Evolutionary conservation across 2,329 filamentous ascomycete species (phyloP), one percentile per base, ranked within the genome.

Genomic region (Epicoccum sorghinum): DNA sequence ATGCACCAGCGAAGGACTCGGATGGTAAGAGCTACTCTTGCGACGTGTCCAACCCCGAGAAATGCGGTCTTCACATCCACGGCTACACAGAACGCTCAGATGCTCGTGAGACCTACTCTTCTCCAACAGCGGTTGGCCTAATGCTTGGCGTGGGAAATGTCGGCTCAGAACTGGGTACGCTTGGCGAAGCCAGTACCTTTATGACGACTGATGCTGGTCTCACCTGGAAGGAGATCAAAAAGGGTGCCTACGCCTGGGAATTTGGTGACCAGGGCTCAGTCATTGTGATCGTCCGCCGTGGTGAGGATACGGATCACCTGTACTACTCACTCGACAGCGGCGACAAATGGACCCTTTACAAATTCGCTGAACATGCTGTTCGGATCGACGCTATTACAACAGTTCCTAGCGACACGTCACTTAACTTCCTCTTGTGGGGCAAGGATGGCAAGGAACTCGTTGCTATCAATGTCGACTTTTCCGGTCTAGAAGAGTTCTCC

Each of bases 231-330:
- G 85, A 87, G 54, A 86, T 93, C 57, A 93, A 90, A 77, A 93
- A 96, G 75, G 96, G 95, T 5, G 84, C 83, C 32, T 96, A 92
- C 81, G 89, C 89, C 68, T 99, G 92, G 91, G 91, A 96, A 68
- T 96, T 91, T 71, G 96, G 95, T 54, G 96, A 99, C 66, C 91
- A 96, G 73, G 95, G 95, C 25, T 95, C 91, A 5, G 89, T 98
- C 65, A 86, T 98, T 58, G 91, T 96, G 37, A 88, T 99, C 43
- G 92, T 93, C 22, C 85, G 89, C 68, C 86, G 91, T 52, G 81
- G 83, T 12, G 83, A 82, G 47, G 81, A 85, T 46, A 91, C 89
- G 4, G 88, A 89, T 60, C 77, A 80, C 1, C 78, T 93, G 47
- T 86, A 85, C 53, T 97, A 95, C 77, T 89, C 90, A 13, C 79